Evolutionary conservation across 352 stramenopile species (phyloP), one percentile per base, ranked within the genome.

Genomic region (Phytophthora idaei): DNA sequence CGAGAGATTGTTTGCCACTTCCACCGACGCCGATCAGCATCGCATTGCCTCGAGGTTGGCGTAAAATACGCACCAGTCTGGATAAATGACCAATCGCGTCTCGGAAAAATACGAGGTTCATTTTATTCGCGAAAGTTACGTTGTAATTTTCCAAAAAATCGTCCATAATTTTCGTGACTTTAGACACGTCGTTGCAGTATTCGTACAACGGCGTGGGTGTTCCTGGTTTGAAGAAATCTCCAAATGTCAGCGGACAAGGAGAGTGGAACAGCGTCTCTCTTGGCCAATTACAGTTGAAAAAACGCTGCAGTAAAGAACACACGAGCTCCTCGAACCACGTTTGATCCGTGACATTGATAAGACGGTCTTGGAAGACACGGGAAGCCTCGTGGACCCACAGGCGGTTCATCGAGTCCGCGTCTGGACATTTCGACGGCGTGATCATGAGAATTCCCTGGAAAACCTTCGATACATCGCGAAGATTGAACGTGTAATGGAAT

Each of bases 391-490:
- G 95, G 0, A 97, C 83, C 93, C 96, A 99, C 1, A 99, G 74
- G 0, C 81, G 75, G 9, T 91, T 87, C 68, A 98, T 96, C 9
- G 79, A 87, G 36, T 98, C 90, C 3, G 80, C 68, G 29, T 93
- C 89, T 1, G 59, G 66, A 65, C 91, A 98, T 69, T 95, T 97
- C 0, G 67, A 54, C 5, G 87, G 80, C 1, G 85, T 92, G 50
- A 98, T 88, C 94, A 98, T 98, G 6, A 99, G 76, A 29, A 99
- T 87, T 0, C 95, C 95, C 48, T 98, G 95, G 49, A 98, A 98
- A 3, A 99, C 93, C 69, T 98, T 98, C 3, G 90, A 97, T 0
- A 99, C 90, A 53, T 98, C 94, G 4, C 95, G 94, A 6, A 99
- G 81, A 71, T 98, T 99, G 70, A 98, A 99, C 5, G 92, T 98